Base-by-base conservation (phyloP, 2,329 filamentous ascomycete genomes). In the Nigrospora sphaerica region DNA sequence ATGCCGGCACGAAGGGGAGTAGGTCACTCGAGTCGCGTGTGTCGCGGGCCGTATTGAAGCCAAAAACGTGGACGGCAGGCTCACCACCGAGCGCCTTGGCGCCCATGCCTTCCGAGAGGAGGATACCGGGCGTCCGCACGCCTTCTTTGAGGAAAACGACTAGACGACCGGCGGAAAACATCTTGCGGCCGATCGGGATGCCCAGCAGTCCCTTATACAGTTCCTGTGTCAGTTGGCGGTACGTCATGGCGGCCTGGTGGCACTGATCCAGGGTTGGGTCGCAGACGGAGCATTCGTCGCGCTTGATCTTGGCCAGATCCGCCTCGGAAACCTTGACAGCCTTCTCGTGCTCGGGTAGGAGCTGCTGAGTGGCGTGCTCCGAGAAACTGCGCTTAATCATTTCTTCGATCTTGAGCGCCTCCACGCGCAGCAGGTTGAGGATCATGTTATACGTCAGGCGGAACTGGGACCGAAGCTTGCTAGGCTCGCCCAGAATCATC, bases 341-440 rank as follows among this genome's bases (percentile, higher is more conserved):
- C 66, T 95, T 95, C 67, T 98, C 91, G 57, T 97, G 92, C 65
- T 97, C 91, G 0, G 93, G 93, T 1, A 97, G 73, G 12, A 97
- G 70, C 51, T 95, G 91, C 62, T 98, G 93, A 0, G 92, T 97
- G 19, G 92, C 92, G 66, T 98, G 93, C 65, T 98, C 93, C 44
- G 92, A 96, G 73, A 98, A 98, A 64, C 91, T 96, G 54, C 93
- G 86, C 76, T 98, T 98, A 73, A 98, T 98, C 93, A 98, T 98
- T 68, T 98, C 93, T 64, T 98, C 93, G 56, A 98, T 97, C 71
- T 96, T 97, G 54, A 98, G 70, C 3, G 93, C 93, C 65, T 98
- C 93, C 2, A 98, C 93, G 33, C 93, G 85, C 42, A 98, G 74
- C 32, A 98, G 74, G 60, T 97, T 98, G 31, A 98, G 73, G 50